These are phyloP conservation scores for Pleurozium schreberi DNA, from an alignment of 225 moss, liverwort and hornwort species.

Conservation along the genomic window DNA sequence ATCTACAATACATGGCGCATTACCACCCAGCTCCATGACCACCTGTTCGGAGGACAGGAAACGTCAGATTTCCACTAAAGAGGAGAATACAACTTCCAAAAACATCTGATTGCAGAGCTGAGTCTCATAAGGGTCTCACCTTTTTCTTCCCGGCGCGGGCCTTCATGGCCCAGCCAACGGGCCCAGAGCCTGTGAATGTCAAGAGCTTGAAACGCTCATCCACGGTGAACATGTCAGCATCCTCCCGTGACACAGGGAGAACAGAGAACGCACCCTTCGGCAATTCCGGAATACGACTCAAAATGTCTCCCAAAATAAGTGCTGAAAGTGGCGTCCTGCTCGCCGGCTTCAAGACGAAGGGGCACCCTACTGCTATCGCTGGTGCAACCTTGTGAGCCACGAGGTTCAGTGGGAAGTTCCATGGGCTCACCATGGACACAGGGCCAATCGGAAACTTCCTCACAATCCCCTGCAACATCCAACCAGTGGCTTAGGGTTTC, in stretches of 20 bases:
- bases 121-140: constrained; percentile 10
- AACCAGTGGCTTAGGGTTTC: background rate
- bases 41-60: constrained; percentile 33
- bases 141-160: constrained; percentile 93
- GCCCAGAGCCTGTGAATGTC: constrained; percentile 84
- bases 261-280: constrained; percentile 84
- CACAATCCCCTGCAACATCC: constrained; percentile 53
- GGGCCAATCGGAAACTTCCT: constrained; percentile 91
- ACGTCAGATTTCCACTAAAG: background rate
- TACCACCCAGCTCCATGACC: constrained; percentile 95
- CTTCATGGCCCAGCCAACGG: constrained; percentile 89
- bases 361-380: constrained; percentile 79
- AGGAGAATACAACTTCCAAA: background rate
- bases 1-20: constrained; percentile 92
- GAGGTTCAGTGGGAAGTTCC: constrained; percentile 89
- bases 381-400: constrained; percentile 97
- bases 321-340: constrained; percentile 85
- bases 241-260: constrained; percentile 67
- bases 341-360: constrained; percentile 87
- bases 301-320: constrained; percentile 65
- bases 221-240: constrained; percentile 77
- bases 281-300: constrained; percentile 46
- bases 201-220: constrained; percentile 89
- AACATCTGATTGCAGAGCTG: background rate
- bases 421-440: constrained; percentile 96